Percentiles rank a stretch among this genome's conserved stretches.
phyloP scores from a whole-genome alignment of 768 basidiomycete species.

The Termitomyces sp. region DNA sequence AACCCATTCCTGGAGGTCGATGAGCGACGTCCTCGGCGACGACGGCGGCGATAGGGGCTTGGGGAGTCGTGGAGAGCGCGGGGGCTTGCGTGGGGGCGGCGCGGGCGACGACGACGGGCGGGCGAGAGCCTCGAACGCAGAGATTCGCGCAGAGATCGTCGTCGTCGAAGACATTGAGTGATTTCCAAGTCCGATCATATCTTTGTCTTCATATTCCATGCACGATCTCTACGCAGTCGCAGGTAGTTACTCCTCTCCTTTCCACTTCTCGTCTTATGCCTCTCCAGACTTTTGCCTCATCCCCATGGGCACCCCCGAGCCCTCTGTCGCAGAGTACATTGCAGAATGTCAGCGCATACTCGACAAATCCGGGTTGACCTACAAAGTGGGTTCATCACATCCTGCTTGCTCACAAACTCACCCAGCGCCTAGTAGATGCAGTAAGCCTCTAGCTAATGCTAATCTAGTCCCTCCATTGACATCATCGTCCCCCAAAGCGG shows the following conservation, averaged over 20 bases:
- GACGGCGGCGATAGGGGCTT: slow-evolving; percentile 35
- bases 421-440: slow-evolving; percentile 46
- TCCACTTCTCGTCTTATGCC: slow-evolving; percentile 2
- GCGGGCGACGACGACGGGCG: slow-evolving; percentile 20
- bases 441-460: slow-evolving; percentile 36
- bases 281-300: slow-evolving; percentile 81
- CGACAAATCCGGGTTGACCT: slow-evolving; percentile 78
- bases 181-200: slow-evolving; percentile 15
- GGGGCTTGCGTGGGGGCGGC: slow-evolving; percentile 20
- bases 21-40: slow-evolving; percentile 57
- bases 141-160: slow-evolving; percentile 39
- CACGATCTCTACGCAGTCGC: slow-evolving; percentile 77
- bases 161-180: slow-evolving; percentile 40
- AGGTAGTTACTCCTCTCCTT: slow-evolving; percentile 37
- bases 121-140: slow-evolving; percentile 58
- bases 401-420: not conserved
- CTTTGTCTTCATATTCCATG: slow-evolving; percentile 19
- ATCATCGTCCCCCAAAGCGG: slow-evolving; percentile 47
- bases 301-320: slow-evolving; percentile 74
- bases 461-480: not conserved
- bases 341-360: slow-evolving; percentile 84
- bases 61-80: no score
- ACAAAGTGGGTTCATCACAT: slow-evolving; percentile 49
- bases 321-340: slow-evolving; percentile 79
- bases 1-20: slow-evolving; percentile 75